Evolutionary conservation across 2,329 filamentous ascomycete genomes (phyloP).

Genomic region (Penicillium sp.): DNA sequence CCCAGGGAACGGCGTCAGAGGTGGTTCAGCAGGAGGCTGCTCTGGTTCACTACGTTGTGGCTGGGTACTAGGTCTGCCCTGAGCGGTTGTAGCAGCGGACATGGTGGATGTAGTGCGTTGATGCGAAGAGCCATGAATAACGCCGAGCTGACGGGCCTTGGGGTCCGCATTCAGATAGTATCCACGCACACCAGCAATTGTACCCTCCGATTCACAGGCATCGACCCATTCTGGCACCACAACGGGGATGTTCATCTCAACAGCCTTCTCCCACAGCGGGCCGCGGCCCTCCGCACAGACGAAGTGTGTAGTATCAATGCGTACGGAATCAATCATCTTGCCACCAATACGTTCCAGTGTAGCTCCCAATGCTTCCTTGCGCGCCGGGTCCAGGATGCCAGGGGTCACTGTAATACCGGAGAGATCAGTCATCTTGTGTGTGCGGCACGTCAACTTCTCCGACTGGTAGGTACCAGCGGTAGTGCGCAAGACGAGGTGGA

Average conservation of each 20-base stretch:
- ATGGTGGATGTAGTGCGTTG: conserved; percentile 32
- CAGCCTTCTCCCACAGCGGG: conserved; percentile 89
- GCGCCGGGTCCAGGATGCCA: conserved; percentile 73
- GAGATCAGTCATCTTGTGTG: conserved; percentile 98
- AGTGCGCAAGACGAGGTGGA: conserved; percentile 88
- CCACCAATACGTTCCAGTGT: conserved; percentile 88
- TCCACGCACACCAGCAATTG: conserved; percentile 89
- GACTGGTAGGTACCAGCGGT: conserved; percentile 83
- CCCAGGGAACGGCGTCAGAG: conserved; percentile 37
- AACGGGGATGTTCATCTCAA: conserved; percentile 96
- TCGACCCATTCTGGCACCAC: conserved; percentile 97
- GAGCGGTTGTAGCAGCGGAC: conserved; percentile 29
- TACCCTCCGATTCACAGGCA: conserved; percentile 89
- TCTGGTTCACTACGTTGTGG: conserved; percentile 21
- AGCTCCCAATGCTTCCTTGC: conserved; percentile 69
- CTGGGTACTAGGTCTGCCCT: conserved; percentile 26
- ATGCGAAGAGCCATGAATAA: conserved; percentile 34
- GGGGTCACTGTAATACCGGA: conserved; percentile 93
- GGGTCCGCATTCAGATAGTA: conserved; percentile 92
- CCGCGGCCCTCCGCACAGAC: conserved; percentile 93
- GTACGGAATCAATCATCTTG: conserved; percentile 82
- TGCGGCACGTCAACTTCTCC: conserved; percentile 80
- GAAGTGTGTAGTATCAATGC: conserved; percentile 98
- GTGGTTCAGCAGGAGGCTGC: conserved; percentile 27
- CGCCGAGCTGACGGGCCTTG: conserved; percentile 55